Percentiles rank a stretch among this genome's conserved stretches.
Evolutionary conservation across 2,329 filamentous ascomycete species (phyloP).

Genomic region (Sphaceloma murrayae): DNA sequence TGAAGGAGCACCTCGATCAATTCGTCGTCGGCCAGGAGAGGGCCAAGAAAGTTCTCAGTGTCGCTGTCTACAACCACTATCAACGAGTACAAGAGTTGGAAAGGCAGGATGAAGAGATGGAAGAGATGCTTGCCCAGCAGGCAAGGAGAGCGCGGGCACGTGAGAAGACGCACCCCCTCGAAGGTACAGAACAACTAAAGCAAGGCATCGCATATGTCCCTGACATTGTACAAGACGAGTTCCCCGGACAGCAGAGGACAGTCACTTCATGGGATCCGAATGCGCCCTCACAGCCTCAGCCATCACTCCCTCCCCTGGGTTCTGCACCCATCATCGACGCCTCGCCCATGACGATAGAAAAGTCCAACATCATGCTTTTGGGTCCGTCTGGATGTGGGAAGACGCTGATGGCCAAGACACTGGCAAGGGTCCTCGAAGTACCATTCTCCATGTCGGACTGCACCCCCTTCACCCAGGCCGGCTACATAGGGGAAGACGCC

Average conservation of each 20-base stretch:
- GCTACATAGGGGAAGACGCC: slow-evolving; percentile 97
- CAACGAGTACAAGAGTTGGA: slow-evolving; percentile 71
- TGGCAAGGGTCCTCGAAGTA: slow-evolving; percentile 86
- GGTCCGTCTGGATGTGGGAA: slow-evolving; percentile 94
- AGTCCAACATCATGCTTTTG: slow-evolving; percentile 85
- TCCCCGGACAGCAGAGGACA: slow-evolving; percentile 50
- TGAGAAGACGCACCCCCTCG: slow-evolving; percentile 57
- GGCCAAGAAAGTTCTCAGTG: slow-evolving; percentile 85
- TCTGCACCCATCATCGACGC: slow-evolving; percentile 42
- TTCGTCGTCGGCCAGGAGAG: slow-evolving; percentile 95
- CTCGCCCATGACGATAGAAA: slow-evolving; percentile 68
- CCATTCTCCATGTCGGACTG: slow-evolving; percentile 95
- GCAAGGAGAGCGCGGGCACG: slow-evolving; percentile 53
- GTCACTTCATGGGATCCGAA: slow-evolving; percentile 30
- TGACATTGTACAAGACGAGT: slow-evolving; percentile 44
- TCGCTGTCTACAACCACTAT: slow-evolving; percentile 95
- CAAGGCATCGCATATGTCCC: slow-evolving; percentile 18
- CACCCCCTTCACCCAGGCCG: slow-evolving; percentile 89
- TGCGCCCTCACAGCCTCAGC: slow-evolving; percentile 19
- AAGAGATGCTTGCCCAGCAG: slow-evolving; percentile 61
- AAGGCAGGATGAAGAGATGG: slow-evolving; percentile 68
- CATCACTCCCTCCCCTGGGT: slow-evolving; percentile 27
- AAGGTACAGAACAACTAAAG: slow-evolving; percentile 47
- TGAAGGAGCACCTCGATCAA: slow-evolving; percentile 88
- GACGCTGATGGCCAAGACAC: slow-evolving; percentile 86